phyloP scores from a whole-genome alignment of 495 filamentous ascomycete genomes.

The Lasiosphaeria hispida region DNA sequence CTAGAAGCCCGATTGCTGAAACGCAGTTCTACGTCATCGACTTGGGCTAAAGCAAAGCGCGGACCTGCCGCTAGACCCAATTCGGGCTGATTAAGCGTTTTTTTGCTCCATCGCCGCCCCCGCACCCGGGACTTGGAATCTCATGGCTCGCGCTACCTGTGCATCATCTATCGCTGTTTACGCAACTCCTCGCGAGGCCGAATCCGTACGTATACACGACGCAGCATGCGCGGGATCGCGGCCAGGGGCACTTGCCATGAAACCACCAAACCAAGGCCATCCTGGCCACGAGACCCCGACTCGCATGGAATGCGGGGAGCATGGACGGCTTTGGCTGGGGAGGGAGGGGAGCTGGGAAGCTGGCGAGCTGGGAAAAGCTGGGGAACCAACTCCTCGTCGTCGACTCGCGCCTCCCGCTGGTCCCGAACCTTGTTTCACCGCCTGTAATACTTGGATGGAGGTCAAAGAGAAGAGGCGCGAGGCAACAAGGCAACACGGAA shows the following conservation, averaged over 20 bases:
- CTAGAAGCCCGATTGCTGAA: background rate
- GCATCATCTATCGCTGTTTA: background rate
- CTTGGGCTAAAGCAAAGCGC: background rate
- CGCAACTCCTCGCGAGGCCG: background rate
- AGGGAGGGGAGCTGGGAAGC: background rate
- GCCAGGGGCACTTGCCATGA: background rate
- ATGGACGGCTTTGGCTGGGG: background rate
- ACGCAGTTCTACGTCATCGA: conserved; percentile 9
- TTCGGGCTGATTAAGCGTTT: background rate
- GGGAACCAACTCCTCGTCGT: too few relatives aligned
- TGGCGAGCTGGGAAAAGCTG: background rate
- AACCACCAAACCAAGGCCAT: background rate
- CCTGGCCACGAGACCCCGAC: background rate
- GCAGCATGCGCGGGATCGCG: background rate
- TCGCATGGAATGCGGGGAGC: background rate
- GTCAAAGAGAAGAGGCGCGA: background rate
- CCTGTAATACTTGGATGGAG: background rate
- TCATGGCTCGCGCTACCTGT: background rate
- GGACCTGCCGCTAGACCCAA: conserved; percentile 2
- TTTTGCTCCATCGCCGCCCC: background rate
- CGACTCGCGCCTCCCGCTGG: background rate
- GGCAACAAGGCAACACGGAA: background rate
- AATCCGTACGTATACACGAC: background rate
- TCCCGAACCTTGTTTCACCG: conserved; percentile 2
- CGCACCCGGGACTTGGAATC: background rate